These are phyloP conservation scores for Flammula alnicola DNA, from an alignment of 1,284 basidiomycete genomes.

Conservation along the genomic window DNA sequence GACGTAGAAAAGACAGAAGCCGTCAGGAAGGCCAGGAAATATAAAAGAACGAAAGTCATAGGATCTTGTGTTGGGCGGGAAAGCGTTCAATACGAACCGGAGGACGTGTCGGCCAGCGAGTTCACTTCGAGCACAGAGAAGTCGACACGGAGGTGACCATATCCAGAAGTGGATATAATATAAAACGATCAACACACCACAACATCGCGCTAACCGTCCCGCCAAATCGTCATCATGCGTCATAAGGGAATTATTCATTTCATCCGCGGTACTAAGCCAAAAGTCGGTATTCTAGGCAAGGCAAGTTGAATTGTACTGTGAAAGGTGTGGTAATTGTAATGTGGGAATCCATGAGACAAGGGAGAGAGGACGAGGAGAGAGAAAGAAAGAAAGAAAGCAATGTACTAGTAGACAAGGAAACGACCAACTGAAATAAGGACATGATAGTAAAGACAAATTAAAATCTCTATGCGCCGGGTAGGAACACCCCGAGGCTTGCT, in stretches of 20 bases:
- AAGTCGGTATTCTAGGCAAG: slow-evolving; percentile 31
- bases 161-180: slow-evolving; percentile 16
- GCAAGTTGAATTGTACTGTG: slow-evolving; percentile 18
- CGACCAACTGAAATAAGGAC: slow-evolving; percentile 11
- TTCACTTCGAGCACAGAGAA: slow-evolving; percentile 24
- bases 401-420: slow-evolving; percentile 20
- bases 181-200: slow-evolving; percentile 30
- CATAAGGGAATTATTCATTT: slow-evolving; percentile 17
- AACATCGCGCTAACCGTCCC: slow-evolving; percentile 34
- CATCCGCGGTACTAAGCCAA: slow-evolving; percentile 25
- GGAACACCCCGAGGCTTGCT: slow-evolving; percentile 65
- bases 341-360: slow-evolving; percentile 27
- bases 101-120: slow-evolving; percentile 63
- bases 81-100: slow-evolving; percentile 45
- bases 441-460: slow-evolving; percentile 13
- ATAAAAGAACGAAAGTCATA: slow-evolving; percentile 71
- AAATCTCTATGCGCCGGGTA: slow-evolving; percentile 41
- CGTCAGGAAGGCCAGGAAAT: slow-evolving; percentile 42
- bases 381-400: slow-evolving; percentile 22
- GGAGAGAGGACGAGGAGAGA: slow-evolving; percentile 10
- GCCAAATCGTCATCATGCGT: no score
- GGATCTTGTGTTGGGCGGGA: slow-evolving; percentile 51
- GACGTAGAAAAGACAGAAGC: slow-evolving; percentile 41
- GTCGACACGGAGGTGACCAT: slow-evolving; percentile 13
- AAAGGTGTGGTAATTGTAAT: slow-evolving; percentile 25